phyloP scores from a whole-genome alignment of 441 rosid genomes.

The Erysimum cheiri region DNA sequence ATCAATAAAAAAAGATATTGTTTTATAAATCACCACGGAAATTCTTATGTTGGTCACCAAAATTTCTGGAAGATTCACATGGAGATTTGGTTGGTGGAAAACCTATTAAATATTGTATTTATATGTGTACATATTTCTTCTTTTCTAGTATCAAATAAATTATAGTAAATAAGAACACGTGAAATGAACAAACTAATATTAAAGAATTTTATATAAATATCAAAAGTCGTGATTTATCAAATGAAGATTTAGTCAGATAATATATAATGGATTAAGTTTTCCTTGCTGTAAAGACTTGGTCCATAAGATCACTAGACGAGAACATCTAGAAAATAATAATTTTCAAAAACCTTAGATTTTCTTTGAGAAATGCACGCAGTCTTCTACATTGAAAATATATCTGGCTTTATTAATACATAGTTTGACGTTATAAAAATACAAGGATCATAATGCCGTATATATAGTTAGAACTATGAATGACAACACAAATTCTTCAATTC shows the following conservation, averaged over 20 bases:
- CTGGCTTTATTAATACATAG: not conserved
- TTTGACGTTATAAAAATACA: not conserved
- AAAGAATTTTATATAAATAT: too few relatives aligned
- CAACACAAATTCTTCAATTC: not conserved
- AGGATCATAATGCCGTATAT: not conserved
- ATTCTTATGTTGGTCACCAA: too few relatives aligned
- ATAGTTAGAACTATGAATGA: not conserved
- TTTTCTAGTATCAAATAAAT: too few relatives aligned
- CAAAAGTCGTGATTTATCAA: not conserved
- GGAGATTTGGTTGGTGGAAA: too few relatives aligned
- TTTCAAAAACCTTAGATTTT: conserved; percentile 16
- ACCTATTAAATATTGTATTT: too few relatives aligned
- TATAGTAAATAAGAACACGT: too few relatives aligned
- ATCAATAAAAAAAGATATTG: too few relatives aligned
- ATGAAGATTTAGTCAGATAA: not conserved
- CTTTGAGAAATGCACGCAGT: conserved; percentile 3
- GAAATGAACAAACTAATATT: too few relatives aligned
- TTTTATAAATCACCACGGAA: too few relatives aligned
- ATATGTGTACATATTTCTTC: too few relatives aligned
- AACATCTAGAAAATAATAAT: not conserved
- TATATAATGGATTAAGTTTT: not conserved
- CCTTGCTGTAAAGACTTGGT: not conserved
- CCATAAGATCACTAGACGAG: not conserved
- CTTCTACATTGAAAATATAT: conserved; percentile 8
- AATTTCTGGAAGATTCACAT: too few relatives aligned